phyloP scores from a whole-genome alignment of 495 filamentous ascomycete species.

The Glonium stellatum region DNA sequence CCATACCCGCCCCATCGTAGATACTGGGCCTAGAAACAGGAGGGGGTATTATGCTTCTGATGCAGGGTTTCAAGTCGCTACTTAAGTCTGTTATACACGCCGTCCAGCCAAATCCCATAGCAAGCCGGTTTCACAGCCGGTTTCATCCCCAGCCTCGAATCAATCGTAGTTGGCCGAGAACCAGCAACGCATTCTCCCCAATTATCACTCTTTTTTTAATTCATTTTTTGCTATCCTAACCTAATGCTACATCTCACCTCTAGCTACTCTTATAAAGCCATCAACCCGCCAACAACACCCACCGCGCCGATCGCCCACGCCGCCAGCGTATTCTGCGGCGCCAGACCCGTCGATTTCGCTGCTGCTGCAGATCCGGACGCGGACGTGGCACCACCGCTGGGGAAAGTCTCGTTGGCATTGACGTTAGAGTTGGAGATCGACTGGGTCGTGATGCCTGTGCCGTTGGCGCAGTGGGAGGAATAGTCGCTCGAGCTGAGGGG shows the following conservation, averaged over 20 bases:
- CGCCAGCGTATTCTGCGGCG: slow-evolving; percentile 10
- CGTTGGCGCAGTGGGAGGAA: slow-evolving; percentile 45
- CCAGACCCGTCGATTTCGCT: slow-evolving; percentile 8
- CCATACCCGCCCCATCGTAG: no score
- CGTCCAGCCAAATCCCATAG: no score
- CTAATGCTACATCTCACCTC: background rate
- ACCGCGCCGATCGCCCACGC: slow-evolving; percentile 22
- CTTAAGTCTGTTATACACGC: no score
- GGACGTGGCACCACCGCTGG: background rate
- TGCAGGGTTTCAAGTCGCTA: no score
- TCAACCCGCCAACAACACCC: slow-evolving; percentile 18
- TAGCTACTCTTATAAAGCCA: slow-evolving; percentile 9
- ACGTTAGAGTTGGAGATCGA: slow-evolving; percentile 25
- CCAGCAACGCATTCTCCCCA: background rate
- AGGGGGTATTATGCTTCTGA: no score
- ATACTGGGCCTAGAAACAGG: no score
- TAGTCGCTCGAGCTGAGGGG: slow-evolving; percentile 39
- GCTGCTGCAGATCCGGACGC: slow-evolving; percentile 4
- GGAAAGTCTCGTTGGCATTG: slow-evolving; percentile 11
- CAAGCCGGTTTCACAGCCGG: no score
- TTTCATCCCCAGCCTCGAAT: no score
- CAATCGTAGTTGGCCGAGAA: no score
- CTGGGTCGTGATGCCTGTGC: slow-evolving; percentile 42
- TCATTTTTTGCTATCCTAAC: background rate
- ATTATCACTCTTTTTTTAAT: background rate